Evolutionary conservation across 768 basidiomycete species (phyloP), one percentile per base, ranked within the genome.

Genomic region (Leucogyrophana mollusca): DNA sequence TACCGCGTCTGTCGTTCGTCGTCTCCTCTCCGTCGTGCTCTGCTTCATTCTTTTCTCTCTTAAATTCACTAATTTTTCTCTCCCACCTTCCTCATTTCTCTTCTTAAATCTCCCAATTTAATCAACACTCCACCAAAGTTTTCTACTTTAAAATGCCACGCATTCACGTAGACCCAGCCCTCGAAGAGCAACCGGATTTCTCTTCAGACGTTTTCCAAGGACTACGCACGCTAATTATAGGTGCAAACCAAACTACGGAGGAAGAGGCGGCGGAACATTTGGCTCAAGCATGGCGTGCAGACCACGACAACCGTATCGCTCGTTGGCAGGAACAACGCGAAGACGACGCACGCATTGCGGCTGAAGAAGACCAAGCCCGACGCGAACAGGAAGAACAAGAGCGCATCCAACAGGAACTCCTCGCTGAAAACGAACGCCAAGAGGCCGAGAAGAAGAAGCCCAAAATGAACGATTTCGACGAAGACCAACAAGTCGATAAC

Each of bases 371-470:
- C 4, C 2, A 14, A 16, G 23, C 13, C 3, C 27, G 27, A 13
- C 41, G 30, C 23, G 24, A 14, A 16, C 24, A 27, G 6, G 25
- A 16, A 42, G 41, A 25, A 3, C 27, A 10, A 32, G 41, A 42
- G n/a, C 22, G n/a, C n/a, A 16, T 18, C 4, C 24, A 20, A 9
- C 9, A 32, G 16, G 23, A 42, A 27, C 16, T 18, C 6, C 13
- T 9, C 5, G 27, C 14, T 14, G 41, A 24, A 30, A 18, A 17
- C 4, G 41, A 42, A 16, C 11, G 20, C 6, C 4, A 16, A 9
- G n/a, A 42, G 27, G 17, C 9, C n/a, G 41, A 42, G 13, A 42
- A 42, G 41, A 42, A 42, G 41, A 42, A 30, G 9, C 27, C 27
- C 2, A 42, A 42, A 20, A 42, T 42, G 6, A 30, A 11, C 3